Base-by-base conservation (phyloP, 1,139 yeast species). In the Oligophagozyma castellii region DNA sequence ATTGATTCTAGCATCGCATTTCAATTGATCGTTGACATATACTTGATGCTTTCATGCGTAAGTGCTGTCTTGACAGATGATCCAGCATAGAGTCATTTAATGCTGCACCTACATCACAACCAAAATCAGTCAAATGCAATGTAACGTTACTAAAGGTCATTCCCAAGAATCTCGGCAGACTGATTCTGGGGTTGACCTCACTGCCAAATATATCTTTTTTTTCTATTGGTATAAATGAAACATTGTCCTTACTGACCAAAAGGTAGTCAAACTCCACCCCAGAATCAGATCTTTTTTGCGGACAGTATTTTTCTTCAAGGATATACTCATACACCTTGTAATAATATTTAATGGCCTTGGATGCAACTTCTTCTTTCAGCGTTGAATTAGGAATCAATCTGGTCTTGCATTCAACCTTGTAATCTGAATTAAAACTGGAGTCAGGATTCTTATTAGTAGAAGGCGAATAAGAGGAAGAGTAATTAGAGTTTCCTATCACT, bases 41-140 rank as follows among this genome's bases (percentile, higher is more conserved):
- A 74, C 48, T 38, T 69, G 71, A n/a, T n/a, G n/a, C n/a, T n/a
- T n/a, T n/a, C n/a, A n/a, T n/a, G n/a, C n/a, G n/a, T n/a, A n/a
- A n/a, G n/a, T n/a, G n/a, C n/a, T n/a, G n/a, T n/a, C n/a, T n/a
- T n/a, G n/a, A n/a, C n/a, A n/a, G n/a, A n/a, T n/a, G n/a, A n/a
- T n/a, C n/a, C n/a, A n/a, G n/a, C n/a, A n/a, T n/a, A n/a, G n/a
- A n/a, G n/a, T n/a, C n/a, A n/a, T n/a, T n/a, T 10, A 75, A 36
- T 0, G 73, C 63, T 3, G 61, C 68, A 4, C 94, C 95, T 26
- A 70, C 69, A 3, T 60, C 61, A 28, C 73, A 63, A 11, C 72
- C 70, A 47, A 74, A 72, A 27, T 83, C 93, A 0, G 93, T 79
- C 37, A 83, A 53, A 43, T 76, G 84, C 27, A 75, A 59, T 0